Percentiles rank a stretch among this genome's conserved stretches.
phyloP scores from a whole-genome alignment of 225 moss, liverwort and hornwort species.

The Pseudisothecium myosuroides region DNA sequence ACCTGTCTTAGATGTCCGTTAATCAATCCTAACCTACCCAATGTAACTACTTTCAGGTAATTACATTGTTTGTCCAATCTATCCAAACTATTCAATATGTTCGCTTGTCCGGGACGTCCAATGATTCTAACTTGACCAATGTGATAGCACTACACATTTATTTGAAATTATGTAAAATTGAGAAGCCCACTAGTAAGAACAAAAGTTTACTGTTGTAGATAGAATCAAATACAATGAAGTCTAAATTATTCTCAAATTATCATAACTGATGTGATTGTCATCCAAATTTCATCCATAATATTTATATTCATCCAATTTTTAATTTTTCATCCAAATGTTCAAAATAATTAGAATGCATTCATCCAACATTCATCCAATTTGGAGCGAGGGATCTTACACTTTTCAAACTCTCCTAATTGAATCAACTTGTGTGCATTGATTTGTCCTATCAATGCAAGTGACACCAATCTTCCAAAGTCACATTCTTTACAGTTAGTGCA shows the following conservation, averaged over 20 bases:
- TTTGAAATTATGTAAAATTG: not conserved
- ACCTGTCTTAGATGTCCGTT: too few relatives aligned
- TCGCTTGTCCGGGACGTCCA: too few relatives aligned
- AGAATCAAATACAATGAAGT: not conserved
- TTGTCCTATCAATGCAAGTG: not conserved
- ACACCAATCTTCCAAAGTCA: not conserved
- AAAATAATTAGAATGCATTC: not conserved
- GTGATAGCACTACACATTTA: too few relatives aligned
- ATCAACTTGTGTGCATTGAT: not conserved
- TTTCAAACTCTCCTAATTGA: not conserved
- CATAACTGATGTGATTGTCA: too few relatives aligned
- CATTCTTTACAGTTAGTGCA: not conserved
- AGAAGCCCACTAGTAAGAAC: too few relatives aligned
- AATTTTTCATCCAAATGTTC: not conserved
- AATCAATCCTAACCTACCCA: too few relatives aligned
- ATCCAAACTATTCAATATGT: too few relatives aligned
- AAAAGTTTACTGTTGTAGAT: not conserved
- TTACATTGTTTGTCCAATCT: too few relatives aligned
- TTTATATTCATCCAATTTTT: not conserved
- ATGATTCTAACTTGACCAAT: too few relatives aligned
- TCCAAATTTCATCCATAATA: not conserved
- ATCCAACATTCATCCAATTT: not conserved
- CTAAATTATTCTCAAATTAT: not conserved
- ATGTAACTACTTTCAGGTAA: too few relatives aligned
- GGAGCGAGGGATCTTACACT: not conserved